phyloP scores from a whole-genome alignment of 768 basidiomycete genomes.

The Exidia glandulosa region DNA sequence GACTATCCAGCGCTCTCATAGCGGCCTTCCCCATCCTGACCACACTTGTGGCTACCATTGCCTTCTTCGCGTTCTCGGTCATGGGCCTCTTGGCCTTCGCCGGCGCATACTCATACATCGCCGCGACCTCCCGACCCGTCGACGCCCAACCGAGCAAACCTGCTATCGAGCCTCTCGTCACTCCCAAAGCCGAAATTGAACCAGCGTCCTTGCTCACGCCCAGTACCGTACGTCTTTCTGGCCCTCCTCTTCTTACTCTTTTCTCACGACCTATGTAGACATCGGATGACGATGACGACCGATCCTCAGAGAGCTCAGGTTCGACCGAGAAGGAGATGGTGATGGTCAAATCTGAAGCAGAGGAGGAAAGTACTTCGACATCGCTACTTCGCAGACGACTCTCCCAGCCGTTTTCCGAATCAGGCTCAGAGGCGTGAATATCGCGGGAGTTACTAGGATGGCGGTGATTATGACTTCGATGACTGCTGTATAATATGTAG shows the following conservation, averaged over 20 bases:
- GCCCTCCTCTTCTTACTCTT: neutral
- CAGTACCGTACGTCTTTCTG: neutral
- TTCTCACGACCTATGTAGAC: neutral
- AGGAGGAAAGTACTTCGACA: too few species aligned
- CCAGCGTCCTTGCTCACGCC: neutral
- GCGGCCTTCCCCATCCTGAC: slow-evolving; percentile 56
- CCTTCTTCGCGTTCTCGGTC: slow-evolving; percentile 20
- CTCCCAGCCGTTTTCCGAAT: too few species aligned
- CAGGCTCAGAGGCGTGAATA: too few species aligned
- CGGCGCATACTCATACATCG: slow-evolving; percentile 19
- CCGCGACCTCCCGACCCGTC: slow-evolving; percentile 3
- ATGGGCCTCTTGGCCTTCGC: slow-evolving; percentile 17
- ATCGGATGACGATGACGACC: neutral
- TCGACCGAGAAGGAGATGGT: neutral
- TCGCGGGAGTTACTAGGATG: too few species aligned
- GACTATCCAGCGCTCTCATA: slow-evolving; percentile 47
- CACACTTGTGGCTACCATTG: slow-evolving; percentile 29
- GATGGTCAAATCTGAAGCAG: neutral
- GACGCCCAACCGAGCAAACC: neutral
- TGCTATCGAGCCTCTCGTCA: neutral
- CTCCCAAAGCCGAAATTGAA: neutral
- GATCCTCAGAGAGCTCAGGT: neutral
- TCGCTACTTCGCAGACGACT: too few species aligned
- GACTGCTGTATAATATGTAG: too few species aligned
- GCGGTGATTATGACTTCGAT: too few species aligned